A percentile compares a stretch with the other conserved stretches of the same genome.
Evolutionary conservation across 169 alveolate genomes (phyloP).

Genomic region (Toxoplasma gondii): DNA sequence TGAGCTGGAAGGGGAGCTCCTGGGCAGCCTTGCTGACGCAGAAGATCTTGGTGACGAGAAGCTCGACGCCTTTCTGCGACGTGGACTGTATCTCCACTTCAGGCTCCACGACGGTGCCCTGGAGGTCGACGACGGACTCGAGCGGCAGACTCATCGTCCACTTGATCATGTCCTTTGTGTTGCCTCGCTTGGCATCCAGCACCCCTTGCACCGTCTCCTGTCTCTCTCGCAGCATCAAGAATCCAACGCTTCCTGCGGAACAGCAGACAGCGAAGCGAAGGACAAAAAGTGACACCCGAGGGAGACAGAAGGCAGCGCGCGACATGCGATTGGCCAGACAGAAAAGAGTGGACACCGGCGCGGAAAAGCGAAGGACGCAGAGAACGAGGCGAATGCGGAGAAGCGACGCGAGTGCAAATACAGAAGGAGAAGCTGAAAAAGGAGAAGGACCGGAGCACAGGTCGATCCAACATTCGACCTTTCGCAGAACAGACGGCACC

Average conservation of each 20-base stretch:
- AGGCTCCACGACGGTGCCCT: conserved; percentile 91
- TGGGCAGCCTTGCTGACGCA: conserved; percentile 76
- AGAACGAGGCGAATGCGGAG: neutral
- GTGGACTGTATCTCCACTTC: conserved; percentile 90
- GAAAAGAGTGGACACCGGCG: too few species aligned
- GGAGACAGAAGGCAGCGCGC: neutral
- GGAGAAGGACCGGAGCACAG: neutral
- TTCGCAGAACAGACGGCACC: too few species aligned
- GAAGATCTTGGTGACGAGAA: conserved; percentile 86
- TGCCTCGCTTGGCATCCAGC: conserved; percentile 28
- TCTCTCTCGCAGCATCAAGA: conserved; percentile 59
- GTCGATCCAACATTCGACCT: too few species aligned
- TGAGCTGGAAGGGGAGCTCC: conserved; percentile 95
- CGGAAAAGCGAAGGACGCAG: neutral
- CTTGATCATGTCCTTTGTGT: conserved; percentile 53
- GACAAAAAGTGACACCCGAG: neutral
- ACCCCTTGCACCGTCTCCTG: conserved; percentile 62
- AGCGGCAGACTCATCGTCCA: conserved; percentile 46
- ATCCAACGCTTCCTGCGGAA: conserved; percentile 50
- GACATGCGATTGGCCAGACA: too few species aligned
- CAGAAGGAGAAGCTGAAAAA: neutral
- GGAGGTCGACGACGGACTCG: conserved; percentile 95
- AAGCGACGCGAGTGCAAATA: too few species aligned
- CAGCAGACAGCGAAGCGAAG: neutral
- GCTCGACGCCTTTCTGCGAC: conserved; percentile 90